Conservation (phyloP, 1,139 yeast genomes). For the Sugiyamaella grinbergsii region DNA sequence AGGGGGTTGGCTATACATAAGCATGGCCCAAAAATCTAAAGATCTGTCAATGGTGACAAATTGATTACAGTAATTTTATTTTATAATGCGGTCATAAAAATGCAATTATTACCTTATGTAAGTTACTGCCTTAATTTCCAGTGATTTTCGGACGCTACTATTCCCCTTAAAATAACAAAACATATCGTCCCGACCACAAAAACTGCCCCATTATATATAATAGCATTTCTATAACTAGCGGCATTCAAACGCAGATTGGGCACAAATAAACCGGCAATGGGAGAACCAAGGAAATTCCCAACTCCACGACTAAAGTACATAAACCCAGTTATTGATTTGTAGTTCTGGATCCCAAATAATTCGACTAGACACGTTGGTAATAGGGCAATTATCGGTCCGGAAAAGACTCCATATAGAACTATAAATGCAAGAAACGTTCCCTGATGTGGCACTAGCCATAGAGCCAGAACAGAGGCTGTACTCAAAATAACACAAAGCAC, state of each 20-base stretch:
- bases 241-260: conserved; percentile 6
- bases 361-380: conserved; percentile 48
- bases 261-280: conserved; percentile 34
- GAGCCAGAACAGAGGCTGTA: conserved; percentile 41
- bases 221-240: conserved; percentile 26
- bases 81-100: too few species aligned
- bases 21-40: too few species aligned
- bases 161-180: conserved; percentile 19
- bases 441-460: conserved; percentile 43
- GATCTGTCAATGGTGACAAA: too few species aligned
- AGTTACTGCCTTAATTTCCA: conserved; percentile 19
- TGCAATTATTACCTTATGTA: too few species aligned
- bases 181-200: conserved; percentile 23
- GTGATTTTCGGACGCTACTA: conserved; percentile 17
- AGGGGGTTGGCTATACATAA: too few species aligned
- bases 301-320: conserved; percentile 31
- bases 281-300: conserved; percentile 34
- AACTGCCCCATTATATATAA: conserved; percentile 29
- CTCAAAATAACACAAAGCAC: conserved; percentile 45
- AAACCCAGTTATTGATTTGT: conserved; percentile 30
- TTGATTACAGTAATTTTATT: too few species aligned
- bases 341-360: conserved; percentile 43
- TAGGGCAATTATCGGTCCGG: conserved; percentile 45
- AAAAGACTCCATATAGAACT: conserved; percentile 41
- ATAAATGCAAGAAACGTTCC: conserved; percentile 46